Evolutionary conservation across 345 rosid genomes (phyloP).

Genomic region (Eucalyptus marginata): DNA sequence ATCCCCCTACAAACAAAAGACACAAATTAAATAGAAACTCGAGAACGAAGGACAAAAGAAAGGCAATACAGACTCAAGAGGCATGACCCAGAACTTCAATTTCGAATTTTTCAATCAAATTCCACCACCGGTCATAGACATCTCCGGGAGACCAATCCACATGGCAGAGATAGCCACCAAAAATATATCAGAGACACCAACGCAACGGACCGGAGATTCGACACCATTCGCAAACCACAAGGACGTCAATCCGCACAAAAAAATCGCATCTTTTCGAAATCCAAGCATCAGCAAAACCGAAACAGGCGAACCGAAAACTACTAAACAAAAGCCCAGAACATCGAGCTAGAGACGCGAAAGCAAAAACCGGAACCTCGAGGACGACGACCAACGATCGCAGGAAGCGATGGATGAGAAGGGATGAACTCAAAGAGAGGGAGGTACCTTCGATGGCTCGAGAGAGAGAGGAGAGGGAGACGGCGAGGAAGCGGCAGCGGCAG

Average conservation of each 20-base stretch:
- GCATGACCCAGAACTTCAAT: no score
- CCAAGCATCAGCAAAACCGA: background rate
- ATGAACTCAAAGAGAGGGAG: background rate
- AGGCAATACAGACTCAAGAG: no score
- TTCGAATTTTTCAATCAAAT: no score
- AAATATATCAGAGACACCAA: background rate
- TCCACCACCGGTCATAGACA: no score
- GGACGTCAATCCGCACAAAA: background rate
- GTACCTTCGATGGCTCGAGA: background rate
- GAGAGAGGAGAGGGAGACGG: background rate
- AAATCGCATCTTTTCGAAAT: background rate
- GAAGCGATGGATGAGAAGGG: background rate
- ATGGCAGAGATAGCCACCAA: no score
- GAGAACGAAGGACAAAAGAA: background rate
- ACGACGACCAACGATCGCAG: background rate
- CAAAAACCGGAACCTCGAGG: background rate
- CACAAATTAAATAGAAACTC: background rate
- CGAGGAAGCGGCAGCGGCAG: background rate
- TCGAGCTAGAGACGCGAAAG: background rate
- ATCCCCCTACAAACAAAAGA: background rate
- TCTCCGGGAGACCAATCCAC: no score
- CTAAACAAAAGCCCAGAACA: background rate
- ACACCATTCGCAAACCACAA: background rate
- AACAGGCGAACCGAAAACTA: background rate
- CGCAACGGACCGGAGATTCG: background rate